Evolutionary conservation across 2,329 filamentous ascomycete genomes (phyloP), one percentile per base, ranked within the genome.

Genomic region (Arthrobotrys megalospora): DNA sequence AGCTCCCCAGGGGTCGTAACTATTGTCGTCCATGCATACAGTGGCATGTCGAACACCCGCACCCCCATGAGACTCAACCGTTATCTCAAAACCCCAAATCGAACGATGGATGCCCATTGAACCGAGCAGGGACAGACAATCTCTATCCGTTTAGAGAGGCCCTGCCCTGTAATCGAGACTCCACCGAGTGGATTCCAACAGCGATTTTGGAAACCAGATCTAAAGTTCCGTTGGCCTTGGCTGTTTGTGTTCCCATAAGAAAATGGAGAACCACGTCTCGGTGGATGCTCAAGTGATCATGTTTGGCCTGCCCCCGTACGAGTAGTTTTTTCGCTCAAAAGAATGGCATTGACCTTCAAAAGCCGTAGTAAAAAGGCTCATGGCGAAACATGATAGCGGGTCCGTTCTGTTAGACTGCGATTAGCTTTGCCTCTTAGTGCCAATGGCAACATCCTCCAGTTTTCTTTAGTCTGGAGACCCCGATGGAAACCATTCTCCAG

Each of bases 131-230:
- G 55, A 24, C 41, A 43, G 52, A 69, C 48, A 77, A 48, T 64
- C 65, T 50, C 53, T 70, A 50, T 66, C 67, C 75, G 34, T 68
- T 55, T 64, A 21, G 12, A 66, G 67, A 50, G 60, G 21, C 67
- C 73, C 66, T 63, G 67, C 45, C 75, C 67, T 78, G 75, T 58
- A 78, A 55, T 67, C 62, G 67, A 72, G 62, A 21, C 70, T 67
- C 70, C 70, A 75, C 70, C 45, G 34, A 43, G 66, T 71, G 71
- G 73, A 62, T 66, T 77, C 67, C 32, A 67, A 48, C 67, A 72
- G 32, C 67, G 66, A 72, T 72, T 78, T 78, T 71, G 58, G 75
- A 68, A 72, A 78, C 62, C 67, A 78, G 75, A 78, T 78, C 75
- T 69, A 78, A 78, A 71, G 43, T 66, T 78, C 75, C 75, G 75